Base-by-base conservation (phyloP, 1,284 basidiomycete species). In the Afroboletus lepidellus region DNA sequence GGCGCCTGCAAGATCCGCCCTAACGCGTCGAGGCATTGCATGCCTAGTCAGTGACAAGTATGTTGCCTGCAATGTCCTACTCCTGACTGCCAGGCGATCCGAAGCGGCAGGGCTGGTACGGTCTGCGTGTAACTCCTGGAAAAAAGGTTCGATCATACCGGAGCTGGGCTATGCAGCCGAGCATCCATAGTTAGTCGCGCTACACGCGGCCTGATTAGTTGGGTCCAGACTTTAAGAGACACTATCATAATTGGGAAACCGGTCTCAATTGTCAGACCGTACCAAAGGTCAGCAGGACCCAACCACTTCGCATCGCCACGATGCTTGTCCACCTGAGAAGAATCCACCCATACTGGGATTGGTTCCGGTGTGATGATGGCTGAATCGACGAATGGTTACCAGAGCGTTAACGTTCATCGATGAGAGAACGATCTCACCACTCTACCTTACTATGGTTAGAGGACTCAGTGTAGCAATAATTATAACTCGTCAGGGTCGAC, bases 371-470 rank as follows among this genome's bases (percentile, higher is more conserved):
- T 54, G 56, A 48, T 54, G 56, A 48, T 62, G 53, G 54, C 37
- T 48, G 50, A 47, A 51, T 53, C 59, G 45, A 62, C 53, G 42
- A 61, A 41, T 54, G 42, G 53, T 50, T 41, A 32, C 51, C 39
- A 53, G 34, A 44, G 34, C 25, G 38, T 30, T 11, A 44, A 32
- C 25, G 38, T 30, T 11, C 29, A 45, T 29, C 32, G 53, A 62
- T 59, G 54, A 55, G 54, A 56, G 54, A 49, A 42, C 39, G 33
- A 18, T 23, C 51, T 46, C 49, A 32, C 38, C 50, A 59, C 58
- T 53, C 54, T 66, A 49, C 33, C 69, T 65, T 52, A 56, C 63
- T 68, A 68, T 70, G 66, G 66, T 68, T 68, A 70, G 56, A 56
- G 46, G 41, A 37, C 39, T 41, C 42, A 48, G 32, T 50, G 54